Conservation (phyloP, 108 stramenopile species). For the Fragilaria crotonensis region DNA sequence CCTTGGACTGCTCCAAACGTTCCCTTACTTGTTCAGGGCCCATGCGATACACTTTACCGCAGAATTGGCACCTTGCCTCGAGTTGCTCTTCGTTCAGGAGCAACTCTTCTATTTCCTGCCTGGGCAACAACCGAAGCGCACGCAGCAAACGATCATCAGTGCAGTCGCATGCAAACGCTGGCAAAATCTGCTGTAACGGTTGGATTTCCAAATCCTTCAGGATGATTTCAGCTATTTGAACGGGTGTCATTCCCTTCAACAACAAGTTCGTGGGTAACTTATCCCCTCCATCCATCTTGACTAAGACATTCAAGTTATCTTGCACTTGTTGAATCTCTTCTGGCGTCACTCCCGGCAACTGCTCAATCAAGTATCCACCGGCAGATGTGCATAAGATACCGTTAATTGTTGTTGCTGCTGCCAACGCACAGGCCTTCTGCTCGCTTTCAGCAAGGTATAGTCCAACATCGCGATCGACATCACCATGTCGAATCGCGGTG, state of each 20-base stretch:
- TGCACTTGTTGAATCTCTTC: slow-evolving; percentile 49
- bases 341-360: slow-evolving; percentile 55
- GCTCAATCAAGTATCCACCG: slow-evolving; percentile 83
- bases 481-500: slow-evolving; percentile 64
- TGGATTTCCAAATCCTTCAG: slow-evolving; percentile 75
- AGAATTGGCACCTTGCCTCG: slow-evolving; percentile 83
- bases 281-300: slow-evolving; percentile 65
- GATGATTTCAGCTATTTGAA: slow-evolving; percentile 64
- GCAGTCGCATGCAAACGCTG: slow-evolving; percentile 53
- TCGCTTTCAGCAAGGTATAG: slow-evolving; percentile 80
- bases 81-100: slow-evolving; percentile 60
- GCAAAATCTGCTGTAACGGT: slow-evolving; percentile 48
- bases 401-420: slow-evolving; percentile 61
- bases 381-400: slow-evolving; percentile 79
- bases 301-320: slow-evolving; percentile 60
- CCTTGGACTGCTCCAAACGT: slow-evolving; percentile 48
- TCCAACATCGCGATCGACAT: slow-evolving; percentile 83
- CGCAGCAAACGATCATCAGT: slow-evolving; percentile 68
- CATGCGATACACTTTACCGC: slow-evolving; percentile 71
- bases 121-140: slow-evolving; percentile 63
- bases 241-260: slow-evolving; percentile 56
- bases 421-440: slow-evolving; percentile 81
- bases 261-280: slow-evolving; percentile 62
- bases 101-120: slow-evolving; percentile 71
- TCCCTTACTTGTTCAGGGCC: slow-evolving; percentile 56